Conservation (phyloP, 2,329 filamentous ascomycete species). For the Diplodia seriata region DNA sequence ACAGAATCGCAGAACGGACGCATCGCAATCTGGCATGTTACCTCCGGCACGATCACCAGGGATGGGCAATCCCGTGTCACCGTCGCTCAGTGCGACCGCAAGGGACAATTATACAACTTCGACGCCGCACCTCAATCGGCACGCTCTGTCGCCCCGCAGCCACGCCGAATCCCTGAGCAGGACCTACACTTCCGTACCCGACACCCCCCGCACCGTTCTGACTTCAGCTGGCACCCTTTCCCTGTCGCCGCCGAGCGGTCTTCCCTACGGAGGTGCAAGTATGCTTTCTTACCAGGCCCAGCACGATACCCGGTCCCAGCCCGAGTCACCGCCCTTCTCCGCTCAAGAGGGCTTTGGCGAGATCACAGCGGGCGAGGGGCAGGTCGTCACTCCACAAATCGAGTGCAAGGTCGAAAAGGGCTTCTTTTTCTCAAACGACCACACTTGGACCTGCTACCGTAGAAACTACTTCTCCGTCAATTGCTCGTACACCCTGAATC, state of each 20-base stretch:
- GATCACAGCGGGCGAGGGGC: slow-evolving; percentile 65
- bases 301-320: slow-evolving; percentile 35
- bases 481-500: slow-evolving; percentile 76
- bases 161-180: slow-evolving; percentile 38
- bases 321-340: slow-evolving; percentile 55
- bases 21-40: slow-evolving; percentile 57
- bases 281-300: slow-evolving; percentile 36
- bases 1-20: slow-evolving; percentile 52
- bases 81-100: slow-evolving; percentile 48
- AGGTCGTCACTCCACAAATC: slow-evolving; percentile 72
- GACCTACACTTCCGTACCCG: slow-evolving; percentile 27
- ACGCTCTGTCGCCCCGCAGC: slow-evolving; percentile 46
- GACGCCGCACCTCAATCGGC: slow-evolving; percentile 47
- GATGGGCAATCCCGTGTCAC: slow-evolving; percentile 51
- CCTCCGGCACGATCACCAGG: slow-evolving; percentile 52
- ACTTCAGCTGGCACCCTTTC: slow-evolving; percentile 43
- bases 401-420: slow-evolving; percentile 85
- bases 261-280: slow-evolving; percentile 34
- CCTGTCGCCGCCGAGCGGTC: slow-evolving; percentile 33
- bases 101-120: slow-evolving; percentile 56
- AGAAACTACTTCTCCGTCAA: slow-evolving; percentile 90
- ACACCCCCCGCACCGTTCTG: slow-evolving; percentile 47
- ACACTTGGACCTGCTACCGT: slow-evolving; percentile 90
- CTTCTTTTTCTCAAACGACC: slow-evolving; percentile 77
- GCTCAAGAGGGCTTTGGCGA: slow-evolving; percentile 61